phyloP scores from a whole-genome alignment of 305 asterid species.

The Striga hermonthica region DNA sequence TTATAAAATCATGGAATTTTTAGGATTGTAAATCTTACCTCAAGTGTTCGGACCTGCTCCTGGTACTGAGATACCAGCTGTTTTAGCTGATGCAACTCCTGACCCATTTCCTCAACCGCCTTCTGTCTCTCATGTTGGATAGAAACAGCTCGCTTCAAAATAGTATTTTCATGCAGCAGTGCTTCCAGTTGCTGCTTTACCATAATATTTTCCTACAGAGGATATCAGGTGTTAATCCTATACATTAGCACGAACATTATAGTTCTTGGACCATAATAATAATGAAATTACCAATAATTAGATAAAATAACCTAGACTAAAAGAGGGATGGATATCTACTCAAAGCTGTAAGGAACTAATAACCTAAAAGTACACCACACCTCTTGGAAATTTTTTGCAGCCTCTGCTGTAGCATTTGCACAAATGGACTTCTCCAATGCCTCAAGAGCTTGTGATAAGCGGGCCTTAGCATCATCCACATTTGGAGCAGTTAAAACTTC shows the following conservation, averaged over 20 bases:
- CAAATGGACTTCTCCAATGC: slow-evolving; percentile 76
- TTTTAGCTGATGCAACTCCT: slow-evolving; percentile 78
- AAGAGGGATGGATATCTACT: slow-evolving; percentile 1
- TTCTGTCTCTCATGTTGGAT: slow-evolving; percentile 88
- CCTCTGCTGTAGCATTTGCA: slow-evolving; percentile 53
- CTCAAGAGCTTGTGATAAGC: slow-evolving; percentile 81
- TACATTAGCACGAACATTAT: slow-evolving; percentile 11
- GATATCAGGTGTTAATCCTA: slow-evolving; percentile 15
- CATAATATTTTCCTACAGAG: slow-evolving; percentile 55
- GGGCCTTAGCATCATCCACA: slow-evolving; percentile 84
- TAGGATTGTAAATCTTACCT: slow-evolving; percentile 47
- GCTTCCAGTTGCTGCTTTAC: slow-evolving; percentile 81
- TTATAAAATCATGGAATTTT: neutral
- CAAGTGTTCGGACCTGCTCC: slow-evolving; percentile 92
- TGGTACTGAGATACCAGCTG: slow-evolving; percentile 82
- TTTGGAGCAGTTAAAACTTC: slow-evolving; percentile 71
- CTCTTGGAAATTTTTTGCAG: slow-evolving; percentile 49
- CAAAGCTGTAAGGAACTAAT: slow-evolving; percentile 8
- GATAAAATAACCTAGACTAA: slow-evolving; percentile 16
- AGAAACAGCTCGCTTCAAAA: slow-evolving; percentile 71
- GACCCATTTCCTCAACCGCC: slow-evolving; percentile 73
- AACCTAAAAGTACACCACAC: slow-evolving; percentile 32
- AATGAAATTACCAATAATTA: neutral
- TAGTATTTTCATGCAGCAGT: slow-evolving; percentile 64
- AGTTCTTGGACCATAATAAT: too few species aligned